Conservation (phyloP, 805 yeast species). For the Yarrowia porcina region DNA sequence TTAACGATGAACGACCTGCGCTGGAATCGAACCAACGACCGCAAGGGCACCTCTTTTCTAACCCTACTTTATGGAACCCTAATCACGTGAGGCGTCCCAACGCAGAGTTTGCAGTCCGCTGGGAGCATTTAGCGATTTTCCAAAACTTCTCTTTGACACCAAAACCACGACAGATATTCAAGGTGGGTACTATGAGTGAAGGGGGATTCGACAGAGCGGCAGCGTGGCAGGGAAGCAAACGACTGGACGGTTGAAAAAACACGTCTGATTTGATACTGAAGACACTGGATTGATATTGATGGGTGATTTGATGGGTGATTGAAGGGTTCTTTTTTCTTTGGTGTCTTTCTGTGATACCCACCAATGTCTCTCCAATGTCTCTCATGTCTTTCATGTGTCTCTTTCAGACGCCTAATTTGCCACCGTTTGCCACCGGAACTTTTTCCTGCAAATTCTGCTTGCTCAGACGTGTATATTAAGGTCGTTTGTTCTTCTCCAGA, state of each 20-base stretch:
- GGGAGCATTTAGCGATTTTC: neutral
- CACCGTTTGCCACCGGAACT: no score
- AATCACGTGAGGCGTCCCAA: neutral
- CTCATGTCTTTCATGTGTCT: no score
- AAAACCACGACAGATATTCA: constrained; percentile 25
- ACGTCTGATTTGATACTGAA: no score
- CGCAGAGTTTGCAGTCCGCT: constrained; percentile 4
- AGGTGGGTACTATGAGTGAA: constrained; percentile 1
- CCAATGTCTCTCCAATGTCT: no score
- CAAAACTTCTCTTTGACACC: constrained; percentile 24
- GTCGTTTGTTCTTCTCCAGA: neutral
- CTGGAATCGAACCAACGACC: neutral
- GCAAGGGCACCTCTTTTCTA: neutral
- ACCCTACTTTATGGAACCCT: constrained; percentile 17
- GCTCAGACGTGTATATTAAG: neutral
- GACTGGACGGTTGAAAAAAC: no score
- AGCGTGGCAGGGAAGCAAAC: neutral
- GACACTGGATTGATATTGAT: no score
- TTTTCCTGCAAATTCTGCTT: no score
- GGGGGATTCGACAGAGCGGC: neutral
- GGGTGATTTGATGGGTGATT: no score
- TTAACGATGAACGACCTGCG: no score
- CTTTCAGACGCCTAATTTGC: no score
- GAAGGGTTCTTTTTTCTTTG: no score
- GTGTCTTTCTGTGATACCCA: no score